Evolutionary conservation across 2,329 filamentous ascomycete genomes (phyloP), one percentile per base, ranked within the genome.

Genomic region (Cladosporium phlei): DNA sequence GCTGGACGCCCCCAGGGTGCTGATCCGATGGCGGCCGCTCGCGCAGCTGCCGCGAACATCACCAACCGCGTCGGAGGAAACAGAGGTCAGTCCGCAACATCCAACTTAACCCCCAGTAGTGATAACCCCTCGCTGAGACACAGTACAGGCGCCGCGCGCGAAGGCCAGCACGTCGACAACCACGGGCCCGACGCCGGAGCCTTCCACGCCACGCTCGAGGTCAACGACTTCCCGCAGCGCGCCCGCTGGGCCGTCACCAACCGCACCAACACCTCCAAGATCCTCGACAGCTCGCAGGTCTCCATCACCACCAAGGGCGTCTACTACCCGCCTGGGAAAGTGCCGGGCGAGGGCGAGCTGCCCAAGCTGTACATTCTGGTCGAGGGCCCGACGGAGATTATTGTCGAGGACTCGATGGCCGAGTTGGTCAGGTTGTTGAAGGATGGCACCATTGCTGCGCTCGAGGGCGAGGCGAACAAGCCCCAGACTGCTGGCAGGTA

Each of bases 191-290:
- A 98, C 66, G 93, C 93, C 3, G 93, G 93, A 42, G 89, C 90
- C 0, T 98, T 89, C 77, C 93, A 98, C 66, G 90, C 93, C 12
- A 97, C 91, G 3, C 76, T 98, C 52, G 93, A 97, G 68, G 98
- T 98, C 79, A 98, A 98, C 68, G 93, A 98, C 69, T 97, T 97
- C 69, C 93, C 93, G 25, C 93, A 98, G 66, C 97, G 96, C 75
- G 93, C 93, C 54, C 82, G 93, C 58, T 98, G 93, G 93, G 91
- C 89, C 9, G 93, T 98, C 70, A 98, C 93, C 29, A 98, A 98
- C 67, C 82, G 93, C 55, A 97, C 93, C 27, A 98, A 98, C 61
- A 93, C 98, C 48, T 90, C 91, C 57, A 98, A 97, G 75, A 96
- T 98, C 58, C 77, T 98, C 54, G 93, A 98, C 62, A 80, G 87